Evolutionary conservation across 139 green algal species (phyloP), one percentile per base, ranked within the genome.

Genomic region (Micractinium sp.): DNA sequence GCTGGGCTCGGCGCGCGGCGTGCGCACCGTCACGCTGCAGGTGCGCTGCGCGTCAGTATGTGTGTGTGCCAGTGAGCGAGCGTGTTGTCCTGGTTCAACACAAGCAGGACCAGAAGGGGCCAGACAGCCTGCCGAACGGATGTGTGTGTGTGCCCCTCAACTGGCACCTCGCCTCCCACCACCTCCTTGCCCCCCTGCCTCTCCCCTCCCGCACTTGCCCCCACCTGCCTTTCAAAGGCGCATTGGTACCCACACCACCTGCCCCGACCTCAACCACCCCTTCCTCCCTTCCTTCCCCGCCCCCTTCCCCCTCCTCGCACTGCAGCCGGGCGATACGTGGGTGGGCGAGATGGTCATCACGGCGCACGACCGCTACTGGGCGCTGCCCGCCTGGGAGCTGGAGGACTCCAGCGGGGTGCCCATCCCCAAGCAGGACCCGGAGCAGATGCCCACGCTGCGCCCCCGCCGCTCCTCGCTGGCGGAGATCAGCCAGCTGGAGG

Each of bases 281-380:
- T 77, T 36, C 69, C 38, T 19, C 77, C 38, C 27, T 41, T 14
- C 27, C 81, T 9, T 19, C 80, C 31, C 29, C 14, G 14, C 31
- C 4, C 16, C 0, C 31, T 73, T 3, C 53, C 31, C n/a, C 31
- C n/a, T n/a, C 33, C 56, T 75, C 47, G 25, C 20, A 0, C 25
- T 91, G 74, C 14, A 88, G 47, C 91, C 92, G 19, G 90, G 88
- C 20, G 87, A 90, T 67, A 69, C 36, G 12, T 95, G 92, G 92
- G 38, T 25, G 63, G 92, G 92, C 2, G 87, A 94, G 80, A 87
- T 91, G 74, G 81, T 89, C 29, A 53, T 94, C 25, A 85, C 78
- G 13, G 87, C 87, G 25, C 88, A 93, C 80, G 47, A 92, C 67
- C 36, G 76, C 53, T 93, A 92, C 78, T 94, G 92, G 92, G 76